Percentiles rank a stretch among this genome's conserved stretches.
Evolutionary conservation across 495 filamentous ascomycete genomes (phyloP).

Genomic region (Viridothelium virens): DNA sequence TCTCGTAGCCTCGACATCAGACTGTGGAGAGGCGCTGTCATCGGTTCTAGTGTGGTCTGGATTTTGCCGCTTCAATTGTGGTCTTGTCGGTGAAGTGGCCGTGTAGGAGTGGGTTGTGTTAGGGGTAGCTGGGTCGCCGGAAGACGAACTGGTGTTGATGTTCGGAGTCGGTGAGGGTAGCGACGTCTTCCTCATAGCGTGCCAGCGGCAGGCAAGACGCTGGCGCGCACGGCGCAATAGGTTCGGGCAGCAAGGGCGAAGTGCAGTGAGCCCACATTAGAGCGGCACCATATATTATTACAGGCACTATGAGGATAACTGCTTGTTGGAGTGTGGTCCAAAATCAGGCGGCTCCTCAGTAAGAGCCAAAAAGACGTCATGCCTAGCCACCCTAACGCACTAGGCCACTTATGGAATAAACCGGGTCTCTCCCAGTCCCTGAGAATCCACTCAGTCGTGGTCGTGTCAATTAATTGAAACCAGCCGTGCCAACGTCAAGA

Average conservation of each 20-base stretch:
- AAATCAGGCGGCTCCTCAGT: constrained; percentile 7
- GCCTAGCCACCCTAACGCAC: background rate
- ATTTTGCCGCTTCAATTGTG: background rate
- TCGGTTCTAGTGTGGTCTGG: background rate
- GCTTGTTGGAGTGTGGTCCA: background rate
- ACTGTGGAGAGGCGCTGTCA: background rate
- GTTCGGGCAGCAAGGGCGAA: constrained; percentile 1
- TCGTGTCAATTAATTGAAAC: too few species aligned
- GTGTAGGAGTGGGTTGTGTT: background rate
- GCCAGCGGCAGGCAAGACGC: background rate
- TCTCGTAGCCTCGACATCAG: background rate
- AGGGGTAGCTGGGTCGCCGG: background rate
- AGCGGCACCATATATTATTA: background rate
- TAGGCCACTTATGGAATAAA: background rate
- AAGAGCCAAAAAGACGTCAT: constrained; percentile 2
- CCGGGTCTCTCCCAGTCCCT: background rate
- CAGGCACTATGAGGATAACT: background rate
- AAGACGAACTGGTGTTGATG: background rate
- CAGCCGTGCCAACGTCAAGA: too few species aligned
- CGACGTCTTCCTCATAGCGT: constrained; percentile 11
- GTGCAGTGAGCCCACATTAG: background rate
- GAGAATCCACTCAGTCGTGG: background rate
- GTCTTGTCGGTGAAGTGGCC: background rate
- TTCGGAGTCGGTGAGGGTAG: constrained; percentile 8
- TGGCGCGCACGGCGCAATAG: background rate